Base-by-base conservation (phyloP, 208 protist species). In the Blechomonas ayalai region DNA sequence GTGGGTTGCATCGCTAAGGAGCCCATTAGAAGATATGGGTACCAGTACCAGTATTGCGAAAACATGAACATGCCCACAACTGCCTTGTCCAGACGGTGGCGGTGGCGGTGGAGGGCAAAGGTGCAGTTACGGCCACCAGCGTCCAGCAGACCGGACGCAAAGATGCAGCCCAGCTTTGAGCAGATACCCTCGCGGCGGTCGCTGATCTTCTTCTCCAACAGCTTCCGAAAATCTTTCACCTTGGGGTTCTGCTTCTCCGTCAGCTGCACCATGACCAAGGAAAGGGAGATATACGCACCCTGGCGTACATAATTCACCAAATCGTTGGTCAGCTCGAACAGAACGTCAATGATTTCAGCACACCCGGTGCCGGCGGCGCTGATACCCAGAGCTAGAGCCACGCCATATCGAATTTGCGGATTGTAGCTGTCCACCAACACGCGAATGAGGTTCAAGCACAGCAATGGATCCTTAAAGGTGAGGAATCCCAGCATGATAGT, bases 31-130 rank as follows among this genome's bases (percentile, higher is more conserved):
- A 89, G 67, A 49, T 98, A 96, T 22, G 98, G 98, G 71, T 97
- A 98, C 98, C 98, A 99, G 70, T 97, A 99, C 98, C 98, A 99
- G 73, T 98, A 97, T 81, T 99, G 97, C 15, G 77, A 65, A 67
- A 99, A 99, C 22, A 99, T 53, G 31, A 97, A 96, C 59, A 99
- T 78, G 29, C 98, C 98, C 1, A 97, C 94, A 12, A 99, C 96
- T 6, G 95, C 80, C 56, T 90, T 88, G 67, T 97, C 90, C 23
- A 91, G 73, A 35, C 82, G 95, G 64, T 98, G 95, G 18, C 96
- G 97, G 25, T 88, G 70, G 28, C 76, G 78, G 43, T 89, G 93
- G n/a, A 99, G 63, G 19, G 73, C 52, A 52, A 99, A 98, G 27
- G 97, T 99, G 39, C 80, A 81, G 74, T 99, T 99, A 27, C 97